Conservation (phyloP, 164 flowering plant genomes). For the Warburgia ugandensis region DNA sequence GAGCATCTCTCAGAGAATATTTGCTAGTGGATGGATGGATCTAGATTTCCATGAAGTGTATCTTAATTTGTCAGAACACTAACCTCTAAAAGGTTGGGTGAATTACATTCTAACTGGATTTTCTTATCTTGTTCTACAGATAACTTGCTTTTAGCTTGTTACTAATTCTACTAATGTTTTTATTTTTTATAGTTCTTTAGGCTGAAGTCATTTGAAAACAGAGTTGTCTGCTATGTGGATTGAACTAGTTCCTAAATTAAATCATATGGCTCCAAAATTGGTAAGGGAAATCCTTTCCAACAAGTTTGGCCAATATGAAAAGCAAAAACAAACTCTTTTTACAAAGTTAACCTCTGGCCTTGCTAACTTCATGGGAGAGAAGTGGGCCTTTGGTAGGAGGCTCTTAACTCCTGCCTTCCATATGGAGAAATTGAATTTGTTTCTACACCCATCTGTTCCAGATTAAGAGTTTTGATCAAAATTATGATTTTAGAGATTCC, state of each 20-base stretch:
- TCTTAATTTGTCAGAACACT: no score
- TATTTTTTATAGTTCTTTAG: neutral
- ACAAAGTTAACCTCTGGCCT: slow-evolving; percentile 22
- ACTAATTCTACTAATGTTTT: neutral
- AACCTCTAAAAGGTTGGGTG: no score
- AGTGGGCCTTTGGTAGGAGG: slow-evolving; percentile 38
- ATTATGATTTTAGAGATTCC: no score
- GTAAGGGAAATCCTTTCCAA: slow-evolving; percentile 25
- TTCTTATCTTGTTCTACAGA: no score
- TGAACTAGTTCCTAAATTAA: slow-evolving; percentile 33
- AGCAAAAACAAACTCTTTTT: slow-evolving; percentile 32
- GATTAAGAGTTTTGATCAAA: no score
- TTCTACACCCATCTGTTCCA: no score
- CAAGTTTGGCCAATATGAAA: slow-evolving; percentile 30
- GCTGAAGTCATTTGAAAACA: neutral
- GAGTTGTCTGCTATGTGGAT: slow-evolving; percentile 28
- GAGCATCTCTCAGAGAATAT: no score
- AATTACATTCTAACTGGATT: no score
- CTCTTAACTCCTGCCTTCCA: slow-evolving; percentile 41
- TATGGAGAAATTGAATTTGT: slow-evolving; percentile 29
- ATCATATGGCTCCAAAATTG: slow-evolving; percentile 31
- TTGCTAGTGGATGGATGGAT: no score
- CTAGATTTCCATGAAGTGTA: no score
- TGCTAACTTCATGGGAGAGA: slow-evolving; percentile 24
- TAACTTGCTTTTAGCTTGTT: no score